Base-by-base conservation (phyloP, 768 basidiomycete genomes). In the Pisolithus microcarpus region DNA sequence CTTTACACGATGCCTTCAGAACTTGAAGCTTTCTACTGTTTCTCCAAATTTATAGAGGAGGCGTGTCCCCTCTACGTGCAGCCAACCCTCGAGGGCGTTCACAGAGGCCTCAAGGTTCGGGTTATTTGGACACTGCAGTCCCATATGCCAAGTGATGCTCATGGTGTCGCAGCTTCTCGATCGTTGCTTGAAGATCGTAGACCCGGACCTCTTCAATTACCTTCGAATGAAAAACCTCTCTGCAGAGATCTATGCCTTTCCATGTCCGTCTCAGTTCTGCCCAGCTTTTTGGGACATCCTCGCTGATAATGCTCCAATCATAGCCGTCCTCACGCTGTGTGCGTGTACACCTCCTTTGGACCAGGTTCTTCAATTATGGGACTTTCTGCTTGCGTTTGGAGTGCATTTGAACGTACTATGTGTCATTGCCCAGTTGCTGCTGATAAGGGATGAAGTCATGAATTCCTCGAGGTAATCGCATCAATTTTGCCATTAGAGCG, bases 1-100 rank as follows among this genome's bases (percentile, higher is more conserved):
- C 77, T 99, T 26, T 99, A 96, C 64, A 91, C 89, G 10, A 89
- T 98, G 82, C 94, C 96, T 6, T 92, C 92, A 9, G 92, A 99
- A 67, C 70, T 98, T n/a, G 96, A 99, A 67, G 96, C 96, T 1
- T 99, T 97, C 68, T 93, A 85, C 55, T 96, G 91, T 69, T 98
- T 99, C 62, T 80, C 91, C 24, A 89, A 86, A 60, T 99, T 99
- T 65, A 96, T 98, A 58, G 95, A 97, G 70, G 84, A 85, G 51
- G 84, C 81, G 8, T 97, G 94, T 69, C 96, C 96, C 8, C 70
- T 92, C n/a, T 99, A 98, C 64, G 94, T 98, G 7, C 90, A 94
- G 58, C 94, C 94, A 2, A 97, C 93, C 0, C 73, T 99, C 13
- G 89, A 93, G 64, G 96, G 96, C 7, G 96, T 98, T 0, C 96